phyloP scores from a whole-genome alignment of 371 early-diverging fungal genomes.

The Rhizopus stolonifer region DNA sequence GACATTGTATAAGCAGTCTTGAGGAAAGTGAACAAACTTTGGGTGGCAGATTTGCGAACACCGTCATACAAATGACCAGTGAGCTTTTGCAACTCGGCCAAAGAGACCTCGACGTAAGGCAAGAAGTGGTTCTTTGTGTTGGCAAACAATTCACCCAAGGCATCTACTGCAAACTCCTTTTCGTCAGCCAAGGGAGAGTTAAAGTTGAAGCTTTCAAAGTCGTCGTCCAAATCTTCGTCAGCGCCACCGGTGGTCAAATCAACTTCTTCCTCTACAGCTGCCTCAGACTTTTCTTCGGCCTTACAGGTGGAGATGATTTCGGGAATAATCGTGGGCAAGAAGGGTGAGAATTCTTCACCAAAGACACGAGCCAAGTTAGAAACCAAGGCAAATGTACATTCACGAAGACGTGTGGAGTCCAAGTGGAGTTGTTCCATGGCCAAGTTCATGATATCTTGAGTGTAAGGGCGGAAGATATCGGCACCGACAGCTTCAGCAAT shows the following conservation, averaged over 20 bases:
- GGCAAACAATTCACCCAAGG: slow-evolving; percentile 80
- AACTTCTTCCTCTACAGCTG: slow-evolving; percentile 46
- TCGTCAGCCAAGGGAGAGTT: slow-evolving; percentile 85
- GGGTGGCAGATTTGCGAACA: slow-evolving; percentile 75
- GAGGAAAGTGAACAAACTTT: slow-evolving; percentile 70
- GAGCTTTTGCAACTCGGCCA: slow-evolving; percentile 61
- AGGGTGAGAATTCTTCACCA: slow-evolving; percentile 75
- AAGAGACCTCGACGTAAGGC: slow-evolving; percentile 74
- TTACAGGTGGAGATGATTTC: slow-evolving; percentile 74
- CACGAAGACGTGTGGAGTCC: slow-evolving; percentile 69
- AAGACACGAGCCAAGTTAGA: slow-evolving; percentile 76
- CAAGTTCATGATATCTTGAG: slow-evolving; percentile 69
- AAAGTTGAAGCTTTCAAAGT: slow-evolving; percentile 53
- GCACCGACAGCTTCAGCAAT: slow-evolving; percentile 84
- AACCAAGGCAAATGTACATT: slow-evolving; percentile 83
- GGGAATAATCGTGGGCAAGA: slow-evolving; percentile 70
- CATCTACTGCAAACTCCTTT: slow-evolving; percentile 86
- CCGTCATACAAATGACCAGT: slow-evolving; percentile 73
- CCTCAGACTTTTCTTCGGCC: slow-evolving; percentile 62
- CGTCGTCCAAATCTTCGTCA: slow-evolving; percentile 49
- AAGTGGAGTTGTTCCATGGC: slow-evolving; percentile 77
- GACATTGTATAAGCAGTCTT: slow-evolving; percentile 71
- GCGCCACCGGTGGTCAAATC: slow-evolving; percentile 32
- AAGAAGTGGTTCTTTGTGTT: slow-evolving; percentile 70
- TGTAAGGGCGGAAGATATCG: slow-evolving; percentile 73